These are phyloP conservation scores for Limonium bicolor DNA, from an alignment of 148 eudicot genomes.

Conservation along the genomic window DNA sequence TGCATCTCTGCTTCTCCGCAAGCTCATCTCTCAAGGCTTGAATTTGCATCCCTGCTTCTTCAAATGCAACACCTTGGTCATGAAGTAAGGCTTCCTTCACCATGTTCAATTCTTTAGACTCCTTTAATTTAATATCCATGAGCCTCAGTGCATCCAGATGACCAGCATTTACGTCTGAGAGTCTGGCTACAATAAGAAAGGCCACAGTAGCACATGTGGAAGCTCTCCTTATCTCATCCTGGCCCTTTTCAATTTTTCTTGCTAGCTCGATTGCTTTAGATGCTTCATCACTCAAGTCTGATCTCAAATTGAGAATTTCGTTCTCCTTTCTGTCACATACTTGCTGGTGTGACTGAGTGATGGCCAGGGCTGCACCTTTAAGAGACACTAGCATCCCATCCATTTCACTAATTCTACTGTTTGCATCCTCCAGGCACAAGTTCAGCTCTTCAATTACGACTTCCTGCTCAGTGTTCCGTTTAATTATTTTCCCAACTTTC, in stretches of 20 bases:
- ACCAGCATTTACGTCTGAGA: constrained; percentile 34
- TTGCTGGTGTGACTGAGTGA: constrained; percentile 65
- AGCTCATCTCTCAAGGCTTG: constrained; percentile 24
- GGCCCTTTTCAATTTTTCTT: constrained; percentile 19
- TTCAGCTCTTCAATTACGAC: constrained; percentile 43
- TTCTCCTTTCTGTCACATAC: constrained; percentile 55
- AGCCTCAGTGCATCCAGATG: constrained; percentile 18
- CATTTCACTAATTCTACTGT: constrained; percentile 36
- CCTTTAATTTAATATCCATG: constrained; percentile 23
- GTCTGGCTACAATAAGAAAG: constrained; percentile 47
- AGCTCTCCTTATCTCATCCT: constrained; percentile 22
- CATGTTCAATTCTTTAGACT: constrained; percentile 12
- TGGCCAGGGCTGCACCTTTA: constrained; percentile 67
- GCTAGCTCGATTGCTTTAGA: constrained; percentile 21
- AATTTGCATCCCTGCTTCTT: constrained; percentile 23
- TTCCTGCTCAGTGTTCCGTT: constrained; percentile 52
- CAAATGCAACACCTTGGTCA: constrained; percentile 20
- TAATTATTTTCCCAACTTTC: constrained; percentile 42
- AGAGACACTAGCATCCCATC: constrained; percentile 74
- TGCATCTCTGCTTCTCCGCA: constrained; percentile 17
- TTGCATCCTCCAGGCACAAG: constrained; percentile 51
- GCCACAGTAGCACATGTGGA: constrained; percentile 56
- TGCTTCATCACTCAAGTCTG: constrained; percentile 26
- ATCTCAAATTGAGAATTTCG: constrained; percentile 27
- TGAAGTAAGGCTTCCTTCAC: constrained; percentile 20